Conservation (phyloP, 139 green algal species). For the Chara braunii region DNA sequence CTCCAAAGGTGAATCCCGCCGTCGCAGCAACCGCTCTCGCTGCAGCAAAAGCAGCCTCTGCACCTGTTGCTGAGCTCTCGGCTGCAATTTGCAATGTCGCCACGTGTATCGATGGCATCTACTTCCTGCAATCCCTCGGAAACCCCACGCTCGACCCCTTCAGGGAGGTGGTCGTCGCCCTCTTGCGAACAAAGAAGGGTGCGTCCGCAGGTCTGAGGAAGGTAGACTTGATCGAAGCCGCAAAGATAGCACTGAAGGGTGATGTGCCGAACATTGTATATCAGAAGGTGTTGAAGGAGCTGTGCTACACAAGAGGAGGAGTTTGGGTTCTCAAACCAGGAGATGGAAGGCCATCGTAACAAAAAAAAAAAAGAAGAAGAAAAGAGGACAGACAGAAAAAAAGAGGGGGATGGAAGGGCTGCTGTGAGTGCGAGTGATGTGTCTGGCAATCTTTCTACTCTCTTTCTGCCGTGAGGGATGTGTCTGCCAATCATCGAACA, state of each 20-base stretch:
- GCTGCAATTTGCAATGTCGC: constrained; percentile 11
- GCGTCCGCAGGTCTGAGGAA: constrained; percentile 10
- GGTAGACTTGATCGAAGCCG: constrained; percentile 31
- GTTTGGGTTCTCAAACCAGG: constrained; percentile 32
- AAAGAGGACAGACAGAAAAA: no score
- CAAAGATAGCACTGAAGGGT: constrained; percentile 28
- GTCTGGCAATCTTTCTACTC: no score
- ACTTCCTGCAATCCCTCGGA: constrained; percentile 28
- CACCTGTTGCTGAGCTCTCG: not conserved
- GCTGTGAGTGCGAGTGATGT: no score
- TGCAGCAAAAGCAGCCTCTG: constrained; percentile 3
- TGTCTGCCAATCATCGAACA: no score
- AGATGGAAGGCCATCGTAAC: constrained; percentile 22
- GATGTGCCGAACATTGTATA: constrained; percentile 21
- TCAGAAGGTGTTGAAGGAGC: constrained; percentile 34
- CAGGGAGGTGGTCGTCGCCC: constrained; percentile 28
- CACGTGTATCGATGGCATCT: constrained; percentile 15
- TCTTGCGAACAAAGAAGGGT: constrained; percentile 28
- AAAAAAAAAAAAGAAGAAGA: no score
- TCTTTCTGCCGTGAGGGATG: no score
- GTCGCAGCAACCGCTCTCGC: not conserved
- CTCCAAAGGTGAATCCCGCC: not conserved
- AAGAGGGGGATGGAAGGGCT: no score
- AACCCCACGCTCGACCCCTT: constrained; percentile 33
- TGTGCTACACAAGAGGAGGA: constrained; percentile 16